phyloP scores from a whole-genome alignment of 352 stramenopile species.

The Pythium biforme region DNA sequence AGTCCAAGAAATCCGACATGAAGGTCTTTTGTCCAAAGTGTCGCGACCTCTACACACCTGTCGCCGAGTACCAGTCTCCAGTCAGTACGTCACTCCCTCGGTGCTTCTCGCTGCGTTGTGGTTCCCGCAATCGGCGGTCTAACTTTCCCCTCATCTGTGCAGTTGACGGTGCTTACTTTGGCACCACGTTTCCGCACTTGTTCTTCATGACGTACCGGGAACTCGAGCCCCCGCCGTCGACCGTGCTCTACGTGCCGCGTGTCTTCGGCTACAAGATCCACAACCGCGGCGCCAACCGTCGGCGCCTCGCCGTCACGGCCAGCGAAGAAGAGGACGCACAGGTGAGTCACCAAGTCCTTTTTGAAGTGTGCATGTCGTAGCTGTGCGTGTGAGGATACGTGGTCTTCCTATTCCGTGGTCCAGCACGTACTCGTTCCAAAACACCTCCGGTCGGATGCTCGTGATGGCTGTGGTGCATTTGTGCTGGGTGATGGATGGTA shows the following conservation, averaged over 20 bases:
- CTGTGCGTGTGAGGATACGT: neutral
- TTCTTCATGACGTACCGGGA: conserved; percentile 98
- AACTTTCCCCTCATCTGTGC: conserved; percentile 5
- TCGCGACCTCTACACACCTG: conserved; percentile 83
- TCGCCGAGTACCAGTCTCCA: conserved; percentile 81
- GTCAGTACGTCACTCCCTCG: conserved; percentile 53
- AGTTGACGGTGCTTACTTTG: conserved; percentile 98
- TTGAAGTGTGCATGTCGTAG: neutral
- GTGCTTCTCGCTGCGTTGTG: neutral
- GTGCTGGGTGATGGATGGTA: conserved; percentile 18
- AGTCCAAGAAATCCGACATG: conserved; percentile 90
- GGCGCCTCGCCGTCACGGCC: conserved; percentile 76
- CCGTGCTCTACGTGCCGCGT: conserved; percentile 85
- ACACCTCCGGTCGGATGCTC: conserved; percentile 32
- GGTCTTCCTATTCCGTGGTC: conserved; percentile 23
- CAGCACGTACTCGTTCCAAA: conserved; percentile 28
- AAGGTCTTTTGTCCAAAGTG: conserved; percentile 91
- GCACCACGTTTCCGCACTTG: conserved; percentile 98
- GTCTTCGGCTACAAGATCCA: conserved; percentile 94
- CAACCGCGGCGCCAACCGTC: conserved; percentile 82
- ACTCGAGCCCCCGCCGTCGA: conserved; percentile 77
- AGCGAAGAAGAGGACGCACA: conserved; percentile 83
- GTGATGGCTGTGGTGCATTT: conserved; percentile 33
- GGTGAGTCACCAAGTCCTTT: conserved; percentile 39
- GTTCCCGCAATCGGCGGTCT: neutral